Percentiles rank a stretch among this genome's conserved stretches.
These are phyloP conservation scores for Bidens hawaiensis DNA, from an alignment of 140 eudicot genomes.

Conservation along the genomic window DNA sequence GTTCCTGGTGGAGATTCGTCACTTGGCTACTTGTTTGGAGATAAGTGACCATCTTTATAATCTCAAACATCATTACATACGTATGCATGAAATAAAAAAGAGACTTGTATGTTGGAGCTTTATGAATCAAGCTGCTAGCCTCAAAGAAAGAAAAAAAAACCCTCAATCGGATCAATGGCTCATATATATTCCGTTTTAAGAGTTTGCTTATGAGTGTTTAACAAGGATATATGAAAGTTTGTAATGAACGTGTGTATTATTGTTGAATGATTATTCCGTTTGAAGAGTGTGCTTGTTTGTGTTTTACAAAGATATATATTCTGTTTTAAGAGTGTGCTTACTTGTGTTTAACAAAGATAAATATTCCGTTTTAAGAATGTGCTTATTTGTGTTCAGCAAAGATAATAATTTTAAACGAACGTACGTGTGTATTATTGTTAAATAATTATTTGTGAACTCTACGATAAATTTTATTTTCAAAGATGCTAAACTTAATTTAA, in stretches of 20 bases:
- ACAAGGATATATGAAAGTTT: neutral
- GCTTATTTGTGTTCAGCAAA: too few species aligned
- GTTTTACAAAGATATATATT: too few species aligned
- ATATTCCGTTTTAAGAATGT: too few species aligned
- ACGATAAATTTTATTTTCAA: neutral
- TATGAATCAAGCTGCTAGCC: neutral
- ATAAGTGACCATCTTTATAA: slow-evolving; percentile 31
- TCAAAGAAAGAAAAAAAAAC: neutral
- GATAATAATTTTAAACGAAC: too few species aligned
- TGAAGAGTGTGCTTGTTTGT: too few species aligned
- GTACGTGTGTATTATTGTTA: slow-evolving; percentile 1
- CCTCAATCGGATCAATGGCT: neutral
- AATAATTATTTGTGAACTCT: neutral
- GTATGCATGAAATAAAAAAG: neutral
- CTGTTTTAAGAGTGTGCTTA: too few species aligned
- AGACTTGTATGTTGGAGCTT: neutral
- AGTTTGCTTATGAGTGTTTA: slow-evolving; percentile 11
- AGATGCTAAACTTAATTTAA: neutral
- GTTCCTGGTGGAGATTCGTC: slow-evolving; percentile 84
- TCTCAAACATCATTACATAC: neutral
- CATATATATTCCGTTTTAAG: neutral
- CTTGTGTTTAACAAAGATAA: too few species aligned
- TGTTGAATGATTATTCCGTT: too few species aligned
- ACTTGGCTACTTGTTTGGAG: slow-evolving; percentile 80
- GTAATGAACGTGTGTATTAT: slow-evolving; percentile 7